Evolutionary conservation across 768 basidiomycete genomes (phyloP), one percentile per base, ranked within the genome.

Genomic region (Auricularia heimuer): DNA sequence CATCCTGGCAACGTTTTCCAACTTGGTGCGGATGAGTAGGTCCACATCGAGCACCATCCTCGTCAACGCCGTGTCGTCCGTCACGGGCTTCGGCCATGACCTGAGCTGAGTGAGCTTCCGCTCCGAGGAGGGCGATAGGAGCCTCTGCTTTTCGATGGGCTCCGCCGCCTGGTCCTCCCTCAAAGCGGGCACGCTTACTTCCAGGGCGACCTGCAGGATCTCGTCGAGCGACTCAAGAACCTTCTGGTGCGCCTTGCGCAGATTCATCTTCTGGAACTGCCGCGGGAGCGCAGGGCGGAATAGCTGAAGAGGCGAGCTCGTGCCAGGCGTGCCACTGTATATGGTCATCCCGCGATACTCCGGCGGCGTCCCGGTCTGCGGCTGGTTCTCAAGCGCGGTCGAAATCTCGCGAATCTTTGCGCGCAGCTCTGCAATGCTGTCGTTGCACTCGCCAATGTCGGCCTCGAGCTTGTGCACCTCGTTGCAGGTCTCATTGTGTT

Each of bases 401-500:
- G 78, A 79, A 51, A 98, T 81, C 42, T 93, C 90, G 62, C 87
- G 86, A 69, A 97, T 89, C 4, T 92, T 90, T 71, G 87, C 90
- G 65, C 87, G 85, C 63, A 98, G 81, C 72, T 98, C 97, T 16
- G 81, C 76, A 64, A 98, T 88, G 29, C 88, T 88, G 74, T 99
- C 97, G 77, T 98, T 97, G 79, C 89, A 92, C 71, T 94, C 92
- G 45, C 83, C 77, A 68, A 98, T 94, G 75, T 97, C 95, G 18
- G 94, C 94, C 76, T 99, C 97, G 67, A 99, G 81, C 56, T 92
- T 87, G 76, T 99, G 97, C 3, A 91, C 88, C 77, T 98, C 96
- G 69, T 86, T 92, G 70, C 97, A 99, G 11, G 95, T 98, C 77
- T 99, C 97, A 82, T 94, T 98, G 79, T 99, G 97, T 79, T 98